Conservation (phyloP, 1,284 basidiomycete species). For the Trichosporon sp. region DNA sequence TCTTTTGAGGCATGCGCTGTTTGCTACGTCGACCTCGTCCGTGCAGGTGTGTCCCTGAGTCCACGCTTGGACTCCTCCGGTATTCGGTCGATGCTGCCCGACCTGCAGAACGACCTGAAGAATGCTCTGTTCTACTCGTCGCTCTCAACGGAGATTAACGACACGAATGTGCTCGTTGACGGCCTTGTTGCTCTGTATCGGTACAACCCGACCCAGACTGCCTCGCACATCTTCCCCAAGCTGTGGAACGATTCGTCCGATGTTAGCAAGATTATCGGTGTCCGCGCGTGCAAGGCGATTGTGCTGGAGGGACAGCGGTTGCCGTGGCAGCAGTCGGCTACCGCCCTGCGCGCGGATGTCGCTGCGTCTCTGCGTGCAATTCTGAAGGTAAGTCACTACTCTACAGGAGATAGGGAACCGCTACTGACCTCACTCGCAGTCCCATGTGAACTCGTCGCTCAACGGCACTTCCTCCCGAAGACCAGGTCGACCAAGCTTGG, state of each 20-base stretch:
- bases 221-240: slow-evolving; percentile 59
- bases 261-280: slow-evolving; percentile 68
- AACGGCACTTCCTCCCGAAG: slow-evolving; percentile 8
- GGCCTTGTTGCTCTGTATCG: slow-evolving; percentile 66
- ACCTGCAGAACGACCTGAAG: slow-evolving; percentile 71
- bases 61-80: slow-evolving; percentile 56
- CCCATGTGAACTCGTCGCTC: slow-evolving; percentile 6
- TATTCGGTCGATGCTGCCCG: slow-evolving; percentile 60
- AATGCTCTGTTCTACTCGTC: slow-evolving; percentile 39
- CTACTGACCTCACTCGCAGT: neutral
- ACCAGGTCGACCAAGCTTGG: slow-evolving; percentile 14
- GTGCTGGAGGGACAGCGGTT: slow-evolving; percentile 39
- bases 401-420: neutral
- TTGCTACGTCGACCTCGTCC: slow-evolving; percentile 74
- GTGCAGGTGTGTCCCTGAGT: slow-evolving; percentile 66
- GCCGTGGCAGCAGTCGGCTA: slow-evolving; percentile 29
- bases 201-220: slow-evolving; percentile 60
- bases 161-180: slow-evolving; percentile 71
- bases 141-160: slow-evolving; percentile 54
- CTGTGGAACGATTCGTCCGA: slow-evolving; percentile 70
- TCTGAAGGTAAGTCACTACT: slow-evolving; percentile 26
- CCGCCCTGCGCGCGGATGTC: slow-evolving; percentile 22
- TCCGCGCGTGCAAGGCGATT: slow-evolving; percentile 61
- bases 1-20: slow-evolving; percentile 48
- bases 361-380: slow-evolving; percentile 25